Evolutionary conservation across 306 rosid species (phyloP).

Genomic region (peach (Prunus persica)): Prunus_persica_NCBIv2 NC_034011.1:2111501-2112000

Average conservation of each 20-base stretch:
- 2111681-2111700: slow-evolving; percentile 73
- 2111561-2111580: neutral
- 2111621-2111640: slow-evolving; percentile 4
- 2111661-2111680: slow-evolving; percentile 60
- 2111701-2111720: slow-evolving; percentile 68
- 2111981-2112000: too few species aligned
- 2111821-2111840: neutral
- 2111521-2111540: neutral
- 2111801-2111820: neutral
- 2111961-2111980: too few species aligned
- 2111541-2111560: neutral
- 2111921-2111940: neutral
- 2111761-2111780: slow-evolving; percentile 51
- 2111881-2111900: neutral
- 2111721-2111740: slow-evolving; percentile 46
- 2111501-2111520: neutral
- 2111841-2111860: neutral
- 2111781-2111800: slow-evolving; percentile 22
- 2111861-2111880: neutral
- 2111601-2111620: neutral
- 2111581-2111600: neutral
- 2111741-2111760: slow-evolving; percentile 37
- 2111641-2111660: slow-evolving; percentile 1
- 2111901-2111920: neutral
- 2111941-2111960: too few species aligned